Conservation (phyloP, 495 filamentous ascomycete species). For the Cudoniella acicularis region DNA sequence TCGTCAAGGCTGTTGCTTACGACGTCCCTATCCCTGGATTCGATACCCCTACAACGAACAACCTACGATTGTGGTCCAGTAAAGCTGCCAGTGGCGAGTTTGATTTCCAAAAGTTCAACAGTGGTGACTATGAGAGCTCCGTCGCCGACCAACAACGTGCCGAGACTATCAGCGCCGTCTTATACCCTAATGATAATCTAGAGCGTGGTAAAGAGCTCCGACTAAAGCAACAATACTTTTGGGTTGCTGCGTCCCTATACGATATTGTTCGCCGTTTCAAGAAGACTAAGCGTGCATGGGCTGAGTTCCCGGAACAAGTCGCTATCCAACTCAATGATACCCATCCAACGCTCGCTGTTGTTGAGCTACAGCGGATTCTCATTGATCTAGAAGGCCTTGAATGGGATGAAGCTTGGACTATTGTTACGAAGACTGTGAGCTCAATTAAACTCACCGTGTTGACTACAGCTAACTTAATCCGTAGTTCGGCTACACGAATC, state of each 20-base stretch:
- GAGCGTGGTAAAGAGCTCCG: slow-evolving; percentile 95
- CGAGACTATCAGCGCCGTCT: slow-evolving; percentile 94
- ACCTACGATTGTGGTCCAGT: slow-evolving; percentile 93
- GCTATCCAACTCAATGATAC: slow-evolving; percentile 98
- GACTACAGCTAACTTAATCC: slow-evolving; percentile 24
- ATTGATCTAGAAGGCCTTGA: slow-evolving; percentile 84
- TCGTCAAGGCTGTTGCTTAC: slow-evolving; percentile 88
- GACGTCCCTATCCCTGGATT: slow-evolving; percentile 95
- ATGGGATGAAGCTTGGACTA: slow-evolving; percentile 92
- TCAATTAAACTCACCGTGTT: neutral
- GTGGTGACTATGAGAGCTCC: slow-evolving; percentile 94
- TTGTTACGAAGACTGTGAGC: slow-evolving; percentile 52
- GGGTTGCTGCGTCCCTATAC: slow-evolving; percentile 93
- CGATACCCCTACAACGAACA: slow-evolving; percentile 86
- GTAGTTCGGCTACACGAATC: slow-evolving; percentile 92
- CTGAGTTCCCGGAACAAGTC: slow-evolving; percentile 87
- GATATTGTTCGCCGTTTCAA: slow-evolving; percentile 98
- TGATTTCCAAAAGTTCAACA: slow-evolving; percentile 99
- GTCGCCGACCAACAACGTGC: slow-evolving; percentile 94
- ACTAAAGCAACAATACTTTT: slow-evolving; percentile 99
- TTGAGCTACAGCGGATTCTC: slow-evolving; percentile 90
- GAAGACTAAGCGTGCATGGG: slow-evolving; percentile 90
- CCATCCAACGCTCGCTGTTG: slow-evolving; percentile 92
- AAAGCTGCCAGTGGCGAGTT: slow-evolving; percentile 97
- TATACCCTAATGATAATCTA: slow-evolving; percentile 97